These are phyloP conservation scores for Trichocladium uniseriatum DNA, from an alignment of 495 filamentous ascomycete species.

Conservation along the genomic window DNA sequence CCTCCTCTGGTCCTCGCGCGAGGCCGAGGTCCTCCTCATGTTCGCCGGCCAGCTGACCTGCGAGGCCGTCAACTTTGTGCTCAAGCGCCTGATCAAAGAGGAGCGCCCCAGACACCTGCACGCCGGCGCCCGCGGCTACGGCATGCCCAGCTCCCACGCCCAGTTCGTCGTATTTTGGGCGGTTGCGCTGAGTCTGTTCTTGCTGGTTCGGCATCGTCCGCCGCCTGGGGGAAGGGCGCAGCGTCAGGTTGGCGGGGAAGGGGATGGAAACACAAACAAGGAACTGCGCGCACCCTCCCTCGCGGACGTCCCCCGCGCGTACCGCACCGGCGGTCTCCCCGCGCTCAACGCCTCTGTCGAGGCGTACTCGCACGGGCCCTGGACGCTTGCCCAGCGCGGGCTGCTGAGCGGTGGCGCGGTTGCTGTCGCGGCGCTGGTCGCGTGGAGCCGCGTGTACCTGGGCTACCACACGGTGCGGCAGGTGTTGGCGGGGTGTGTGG, in stretches of 20 bases:
- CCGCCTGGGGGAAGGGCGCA: neutral
- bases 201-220: constrained; percentile 66
- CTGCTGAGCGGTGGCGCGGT: constrained; percentile 49
- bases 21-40: constrained; percentile 83
- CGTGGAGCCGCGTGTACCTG: constrained; percentile 76
- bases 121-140: constrained; percentile 69
- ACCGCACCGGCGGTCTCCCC: constrained; percentile 13
- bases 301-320: constrained; percentile 3
- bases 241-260: neutral
- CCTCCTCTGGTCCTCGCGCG: constrained; percentile 79
- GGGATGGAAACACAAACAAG: neutral
- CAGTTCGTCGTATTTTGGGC: constrained; percentile 91
- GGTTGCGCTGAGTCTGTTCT: constrained; percentile 69
- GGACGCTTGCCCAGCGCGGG: constrained; percentile 48
- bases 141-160: constrained; percentile 97
- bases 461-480: constrained; percentile 88
- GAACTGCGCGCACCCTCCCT: neutral
- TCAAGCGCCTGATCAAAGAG: constrained; percentile 88
- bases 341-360: constrained; percentile 17
- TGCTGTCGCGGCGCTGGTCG: constrained; percentile 56
- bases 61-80: constrained; percentile 82
- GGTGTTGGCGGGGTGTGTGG: constrained; percentile 67
- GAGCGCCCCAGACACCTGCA: constrained; percentile 62
- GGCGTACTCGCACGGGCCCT: constrained; percentile 37
- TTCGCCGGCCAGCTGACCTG: constrained; percentile 86